Evolutionary conservation across 257 asterid species (phyloP).

Genomic region (Forsythia viridissima): DNA sequence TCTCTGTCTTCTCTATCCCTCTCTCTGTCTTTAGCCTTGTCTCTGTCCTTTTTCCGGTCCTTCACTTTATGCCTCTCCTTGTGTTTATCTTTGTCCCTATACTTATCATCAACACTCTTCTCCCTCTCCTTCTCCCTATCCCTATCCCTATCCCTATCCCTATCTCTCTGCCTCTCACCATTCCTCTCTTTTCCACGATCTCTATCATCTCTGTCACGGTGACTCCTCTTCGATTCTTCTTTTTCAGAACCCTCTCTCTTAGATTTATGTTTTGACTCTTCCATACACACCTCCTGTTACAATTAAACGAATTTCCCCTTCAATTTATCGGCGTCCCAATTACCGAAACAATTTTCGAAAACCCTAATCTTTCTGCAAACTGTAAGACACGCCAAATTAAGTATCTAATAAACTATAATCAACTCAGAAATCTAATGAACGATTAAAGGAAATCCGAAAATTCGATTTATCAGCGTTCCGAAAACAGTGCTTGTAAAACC

Average conservation of each 20-base stretch:
- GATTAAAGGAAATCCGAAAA: not conserved
- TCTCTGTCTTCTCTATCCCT: constrained; percentile 32
- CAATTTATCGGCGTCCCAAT: not conserved
- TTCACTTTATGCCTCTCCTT: constrained; percentile 52
- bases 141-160: constrained; percentile 29
- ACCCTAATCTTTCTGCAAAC: not conserved
- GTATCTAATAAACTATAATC: not conserved
- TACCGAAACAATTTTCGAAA: not conserved
- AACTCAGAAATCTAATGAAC: not conserved
- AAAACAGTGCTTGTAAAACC: not conserved
- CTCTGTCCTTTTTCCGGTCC: constrained; percentile 42
- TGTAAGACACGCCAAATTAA: not conserved
- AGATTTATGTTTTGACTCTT: constrained; percentile 47
- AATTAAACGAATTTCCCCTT: not conserved
- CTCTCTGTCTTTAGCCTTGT: constrained; percentile 25
- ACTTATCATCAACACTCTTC: constrained; percentile 41
- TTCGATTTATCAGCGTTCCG: not conserved
- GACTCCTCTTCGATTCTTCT: constrained; percentile 34
- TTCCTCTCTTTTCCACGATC: constrained; percentile 41
- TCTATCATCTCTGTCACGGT: constrained; percentile 39
- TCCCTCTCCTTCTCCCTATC: constrained; percentile 35
- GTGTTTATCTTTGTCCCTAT: constrained; percentile 47
- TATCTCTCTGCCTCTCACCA: constrained; percentile 40
- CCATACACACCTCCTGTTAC: constrained; percentile 30
- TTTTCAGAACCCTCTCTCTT: constrained; percentile 44